Evolutionary conservation across 2,329 filamentous ascomycete genomes (phyloP).

Genomic region (Fusarium protoensiforme): DNA sequence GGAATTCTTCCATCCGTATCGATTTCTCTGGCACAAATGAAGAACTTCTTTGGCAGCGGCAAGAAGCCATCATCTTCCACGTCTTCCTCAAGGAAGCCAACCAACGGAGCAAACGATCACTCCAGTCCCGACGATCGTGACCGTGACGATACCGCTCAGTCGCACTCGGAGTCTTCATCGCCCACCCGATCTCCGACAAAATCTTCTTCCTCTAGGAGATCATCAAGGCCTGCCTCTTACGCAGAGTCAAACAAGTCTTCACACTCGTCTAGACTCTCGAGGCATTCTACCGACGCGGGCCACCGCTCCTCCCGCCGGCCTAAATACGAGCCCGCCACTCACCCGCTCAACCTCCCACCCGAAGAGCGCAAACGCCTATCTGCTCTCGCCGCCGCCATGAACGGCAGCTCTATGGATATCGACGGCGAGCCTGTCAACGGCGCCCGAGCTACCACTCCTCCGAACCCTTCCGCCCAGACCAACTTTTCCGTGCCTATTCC

Average conservation of each 20-base stretch:
- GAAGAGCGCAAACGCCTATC: slow-evolving; percentile 86
- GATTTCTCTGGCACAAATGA: slow-evolving; percentile 56
- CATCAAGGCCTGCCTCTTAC: slow-evolving; percentile 47
- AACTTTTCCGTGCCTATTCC: slow-evolving; percentile 66
- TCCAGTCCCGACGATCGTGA: slow-evolving; percentile 50
- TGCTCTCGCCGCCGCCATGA: slow-evolving; percentile 70
- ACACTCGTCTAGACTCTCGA: slow-evolving; percentile 58
- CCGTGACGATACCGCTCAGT: slow-evolving; percentile 50
- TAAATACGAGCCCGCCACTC: slow-evolving; percentile 75
- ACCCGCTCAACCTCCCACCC: slow-evolving; percentile 90
- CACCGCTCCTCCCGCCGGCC: slow-evolving; percentile 57
- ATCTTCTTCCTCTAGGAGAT: slow-evolving; percentile 46
- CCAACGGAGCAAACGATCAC: slow-evolving; percentile 41
- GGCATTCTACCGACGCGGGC: slow-evolving; percentile 61
- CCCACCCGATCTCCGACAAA: slow-evolving; percentile 53
- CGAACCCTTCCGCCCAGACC: slow-evolving; percentile 53
- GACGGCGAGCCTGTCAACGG: slow-evolving; percentile 71
- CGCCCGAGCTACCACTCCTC: slow-evolving; percentile 61
- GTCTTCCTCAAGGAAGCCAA: slow-evolving; percentile 54
- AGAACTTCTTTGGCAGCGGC: slow-evolving; percentile 59
- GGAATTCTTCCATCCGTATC: slow-evolving; percentile 38
- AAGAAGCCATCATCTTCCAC: slow-evolving; percentile 51
- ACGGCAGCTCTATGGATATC: slow-evolving; percentile 78
- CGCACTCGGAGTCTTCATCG: slow-evolving; percentile 51
- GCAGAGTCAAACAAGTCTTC: slow-evolving; percentile 48